A percentile compares a stretch with the other conserved stretches of the same genome.
phyloP scores from a whole-genome alignment of 148 eudicot genomes.

The Pouteria glomerata region DNA sequence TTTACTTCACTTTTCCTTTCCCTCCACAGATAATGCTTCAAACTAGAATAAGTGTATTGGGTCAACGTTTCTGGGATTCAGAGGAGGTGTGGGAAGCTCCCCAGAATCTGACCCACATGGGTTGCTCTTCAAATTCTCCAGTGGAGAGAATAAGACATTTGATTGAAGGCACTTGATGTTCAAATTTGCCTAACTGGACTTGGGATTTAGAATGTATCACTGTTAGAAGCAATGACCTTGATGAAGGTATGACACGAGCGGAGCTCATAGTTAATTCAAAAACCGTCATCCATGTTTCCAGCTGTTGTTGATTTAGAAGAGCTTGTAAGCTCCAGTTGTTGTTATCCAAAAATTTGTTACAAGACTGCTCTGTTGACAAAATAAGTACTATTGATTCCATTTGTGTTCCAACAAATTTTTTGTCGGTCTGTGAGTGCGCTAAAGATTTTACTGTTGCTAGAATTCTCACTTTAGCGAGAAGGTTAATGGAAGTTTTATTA shows the following conservation, averaged over 20 bases:
- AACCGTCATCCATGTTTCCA: background rate
- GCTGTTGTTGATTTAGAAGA: conserved; percentile 8
- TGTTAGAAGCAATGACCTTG: conserved; percentile 33
- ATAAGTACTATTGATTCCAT: background rate
- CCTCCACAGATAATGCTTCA: too few species aligned
- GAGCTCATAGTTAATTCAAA: background rate
- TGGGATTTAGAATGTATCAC: conserved; percentile 55
- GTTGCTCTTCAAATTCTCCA: conserved; percentile 15
- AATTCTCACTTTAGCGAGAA: background rate
- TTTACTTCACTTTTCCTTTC: too few species aligned
- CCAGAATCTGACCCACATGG: background rate
- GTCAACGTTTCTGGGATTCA: conserved; percentile 42
- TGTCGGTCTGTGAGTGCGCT: conserved; percentile 1
- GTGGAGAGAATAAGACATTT: conserved; percentile 29
- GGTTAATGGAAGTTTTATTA: conserved; percentile 14
- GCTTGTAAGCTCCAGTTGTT: background rate
- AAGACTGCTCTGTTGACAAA: conserved; percentile 4
- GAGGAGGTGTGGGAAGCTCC: conserved; percentile 22
- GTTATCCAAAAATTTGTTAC: conserved; percentile 1
- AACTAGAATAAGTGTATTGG: conserved; percentile 32
- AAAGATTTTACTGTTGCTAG: conserved; percentile 13
- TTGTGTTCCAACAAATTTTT: background rate
- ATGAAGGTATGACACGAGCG: conserved; percentile 11
- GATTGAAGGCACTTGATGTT: conserved; percentile 9
- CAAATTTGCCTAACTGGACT: conserved; percentile 24